phyloP scores from a whole-genome alignment of 148 eudicot species.

The Dysphania ambrosioides region DNA sequence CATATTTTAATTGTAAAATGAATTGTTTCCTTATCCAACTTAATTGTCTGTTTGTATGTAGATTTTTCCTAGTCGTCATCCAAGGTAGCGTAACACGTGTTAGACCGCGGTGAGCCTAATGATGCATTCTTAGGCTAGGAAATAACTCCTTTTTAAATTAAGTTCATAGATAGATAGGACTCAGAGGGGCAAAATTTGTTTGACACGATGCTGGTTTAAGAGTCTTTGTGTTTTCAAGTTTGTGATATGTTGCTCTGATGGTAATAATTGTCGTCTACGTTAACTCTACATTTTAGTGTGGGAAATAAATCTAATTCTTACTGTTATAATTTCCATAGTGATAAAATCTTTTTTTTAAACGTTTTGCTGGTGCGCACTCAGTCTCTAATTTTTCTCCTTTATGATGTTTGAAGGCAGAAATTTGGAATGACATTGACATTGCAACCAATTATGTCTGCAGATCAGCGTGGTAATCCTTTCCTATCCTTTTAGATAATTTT shows the following conservation, averaged over 20 bases:
- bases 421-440: conserved; percentile 37
- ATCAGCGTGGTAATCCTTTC: conserved; percentile 39
- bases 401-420: no score
- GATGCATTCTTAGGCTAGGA: no score
- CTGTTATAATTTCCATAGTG: neutral
- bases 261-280: neutral
- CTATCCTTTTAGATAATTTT: neutral
- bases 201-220: neutral
- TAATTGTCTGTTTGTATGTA: no score
- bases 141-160: no score
- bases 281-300: neutral
- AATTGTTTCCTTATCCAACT: no score
- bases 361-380: neutral
- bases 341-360: neutral
- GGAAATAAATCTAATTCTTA: neutral
- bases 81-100: no score
- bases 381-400: conserved; percentile 28
- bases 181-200: neutral
- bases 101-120: no score
- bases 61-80: no score
- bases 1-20: no score
- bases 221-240: neutral
- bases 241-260: no score
- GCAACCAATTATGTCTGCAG: conserved; percentile 30
- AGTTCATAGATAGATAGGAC: no score